These are phyloP conservation scores for Leccinum rimulosum DNA, from an alignment of 768 basidiomycete genomes.

Conservation along the genomic window DNA sequence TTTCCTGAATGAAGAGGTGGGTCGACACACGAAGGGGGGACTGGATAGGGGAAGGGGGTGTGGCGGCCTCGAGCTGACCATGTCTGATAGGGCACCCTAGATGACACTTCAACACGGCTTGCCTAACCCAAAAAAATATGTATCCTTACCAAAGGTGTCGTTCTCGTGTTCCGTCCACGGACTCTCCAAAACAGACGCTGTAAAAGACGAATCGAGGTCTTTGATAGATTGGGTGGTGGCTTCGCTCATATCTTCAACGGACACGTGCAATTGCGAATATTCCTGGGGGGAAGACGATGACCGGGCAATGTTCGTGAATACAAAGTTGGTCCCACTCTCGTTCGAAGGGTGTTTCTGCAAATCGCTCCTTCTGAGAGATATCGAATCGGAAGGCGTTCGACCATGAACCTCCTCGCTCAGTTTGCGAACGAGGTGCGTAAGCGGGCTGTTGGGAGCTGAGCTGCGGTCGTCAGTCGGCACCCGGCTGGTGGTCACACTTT, in stretches of 20 bases:
- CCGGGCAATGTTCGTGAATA: constrained; percentile 17
- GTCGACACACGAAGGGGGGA: constrained; percentile 16
- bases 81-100: constrained; percentile 26
- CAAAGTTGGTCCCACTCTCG: constrained; percentile 10
- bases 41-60: constrained; percentile 13
- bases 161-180: constrained; percentile 19
- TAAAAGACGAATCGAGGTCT: constrained; percentile 24
- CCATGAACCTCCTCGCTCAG: constrained; percentile 37
- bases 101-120: neutral
- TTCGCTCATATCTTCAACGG: constrained; percentile 8
- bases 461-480: constrained; percentile 32
- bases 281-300: constrained; percentile 19
- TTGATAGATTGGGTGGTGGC: constrained; percentile 1
- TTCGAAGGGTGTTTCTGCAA: constrained; percentile 11
- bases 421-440: constrained; percentile 40
- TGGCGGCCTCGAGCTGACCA: constrained; percentile 15
- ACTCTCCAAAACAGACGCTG: constrained; percentile 20
- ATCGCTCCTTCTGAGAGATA: constrained; percentile 9
- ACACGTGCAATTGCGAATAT: constrained; percentile 7
- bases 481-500: constrained; percentile 7
- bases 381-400: constrained; percentile 10
- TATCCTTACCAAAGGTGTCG: constrained; percentile 30
- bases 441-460: constrained; percentile 35
- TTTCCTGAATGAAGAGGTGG: constrained; percentile 22
- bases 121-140: neutral